phyloP scores from a whole-genome alignment of 2,329 filamentous ascomycete species.

The Aspergillus sp. region DNA sequence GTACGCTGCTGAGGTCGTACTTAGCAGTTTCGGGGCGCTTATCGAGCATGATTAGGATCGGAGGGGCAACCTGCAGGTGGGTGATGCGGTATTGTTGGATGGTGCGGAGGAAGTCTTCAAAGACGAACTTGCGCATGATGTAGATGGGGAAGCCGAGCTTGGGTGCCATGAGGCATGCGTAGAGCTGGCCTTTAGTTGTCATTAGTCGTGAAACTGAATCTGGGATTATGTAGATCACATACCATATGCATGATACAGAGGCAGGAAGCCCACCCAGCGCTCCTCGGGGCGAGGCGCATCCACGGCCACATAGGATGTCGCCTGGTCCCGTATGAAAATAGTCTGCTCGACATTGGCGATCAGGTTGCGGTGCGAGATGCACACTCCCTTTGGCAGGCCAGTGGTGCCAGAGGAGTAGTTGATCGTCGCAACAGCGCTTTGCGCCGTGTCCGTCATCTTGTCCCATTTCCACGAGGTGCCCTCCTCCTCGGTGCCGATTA shows the following conservation, averaged over 20 bases:
- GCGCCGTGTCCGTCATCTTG: neutral
- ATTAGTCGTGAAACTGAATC: neutral
- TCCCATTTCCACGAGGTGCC: constrained; percentile 7
- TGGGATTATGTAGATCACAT: neutral
- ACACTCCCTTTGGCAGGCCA: constrained; percentile 11
- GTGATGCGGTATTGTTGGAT: constrained; percentile 55
- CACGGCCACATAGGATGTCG: neutral
- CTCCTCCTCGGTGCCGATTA: constrained; percentile 7
- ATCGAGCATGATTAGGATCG: constrained; percentile 58
- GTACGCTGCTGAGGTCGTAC: constrained; percentile 54
- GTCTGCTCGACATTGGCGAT: constrained; percentile 11
- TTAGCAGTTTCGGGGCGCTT: constrained; percentile 56
- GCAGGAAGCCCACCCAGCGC: constrained; percentile 11
- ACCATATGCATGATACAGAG: constrained; percentile 12
- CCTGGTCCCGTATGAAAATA: constrained; percentile 10
- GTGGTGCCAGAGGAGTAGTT: constrained; percentile 12
- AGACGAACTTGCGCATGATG: constrained; percentile 57
- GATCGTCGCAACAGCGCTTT: constrained; percentile 4
- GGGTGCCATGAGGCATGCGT: constrained; percentile 49
- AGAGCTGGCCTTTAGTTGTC: constrained; percentile 15
- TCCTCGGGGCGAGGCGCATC: constrained; percentile 6
- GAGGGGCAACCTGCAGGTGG: constrained; percentile 54
- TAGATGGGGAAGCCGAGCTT: constrained; percentile 50
- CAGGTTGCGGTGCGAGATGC: constrained; percentile 9
- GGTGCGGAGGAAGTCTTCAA: constrained; percentile 50